Base-by-base conservation (phyloP, 2,329 filamentous ascomycete species). In the Colletotrichum horii region DNA sequence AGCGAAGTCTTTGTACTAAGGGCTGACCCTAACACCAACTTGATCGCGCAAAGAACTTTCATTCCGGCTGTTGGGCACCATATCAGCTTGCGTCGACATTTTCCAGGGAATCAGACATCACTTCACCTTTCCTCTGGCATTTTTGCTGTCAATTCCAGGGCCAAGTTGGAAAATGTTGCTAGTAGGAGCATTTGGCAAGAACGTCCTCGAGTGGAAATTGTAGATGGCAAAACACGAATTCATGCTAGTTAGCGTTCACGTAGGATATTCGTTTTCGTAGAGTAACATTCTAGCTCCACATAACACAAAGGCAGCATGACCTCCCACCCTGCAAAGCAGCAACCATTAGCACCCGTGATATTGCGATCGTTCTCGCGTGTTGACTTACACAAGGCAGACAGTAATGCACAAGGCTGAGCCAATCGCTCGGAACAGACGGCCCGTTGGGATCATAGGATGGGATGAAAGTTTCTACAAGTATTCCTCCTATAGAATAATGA, bases 21-120 rank as follows among this genome's bases (percentile, higher is more conserved):
- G 56, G 61, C 76, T 24, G 77, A 79, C 32, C 75, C 78, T 6
- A 79, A 79, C 67, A 79, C 77, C 9, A 79, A 79, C 24, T 28
- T 79, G 16, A 65, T 78, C 22, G 60, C 74, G 32, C 74, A 72
- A 4, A 52, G 74, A 16, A 71, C 76, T 9, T 69, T 70, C 15
- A 73, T 76, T 14, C 74, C 76, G 19, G 48, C 64, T 15, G 15
- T 74, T 3, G 70, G 52, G 14, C 76, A 71, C 30, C 32, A 55
- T 9, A 28, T 76, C 3, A 68, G 55, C 22, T 43, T 67, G 19
- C 8, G 24, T 30, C 38, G 22, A 15, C 8, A 30, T 5, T 19
- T 9, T 7, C 16, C 24, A 26, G 36, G 15, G 8, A 16, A 14
- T 15, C 9, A 12, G 2, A 24, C 6, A 19, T 52, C 55, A 26